A percentile compares a stretch with the other conserved stretches of the same genome.
These are phyloP conservation scores for Acacia crassicarpa DNA, from an alignment of 306 rosid genomes.

Conservation along the genomic window DNA sequence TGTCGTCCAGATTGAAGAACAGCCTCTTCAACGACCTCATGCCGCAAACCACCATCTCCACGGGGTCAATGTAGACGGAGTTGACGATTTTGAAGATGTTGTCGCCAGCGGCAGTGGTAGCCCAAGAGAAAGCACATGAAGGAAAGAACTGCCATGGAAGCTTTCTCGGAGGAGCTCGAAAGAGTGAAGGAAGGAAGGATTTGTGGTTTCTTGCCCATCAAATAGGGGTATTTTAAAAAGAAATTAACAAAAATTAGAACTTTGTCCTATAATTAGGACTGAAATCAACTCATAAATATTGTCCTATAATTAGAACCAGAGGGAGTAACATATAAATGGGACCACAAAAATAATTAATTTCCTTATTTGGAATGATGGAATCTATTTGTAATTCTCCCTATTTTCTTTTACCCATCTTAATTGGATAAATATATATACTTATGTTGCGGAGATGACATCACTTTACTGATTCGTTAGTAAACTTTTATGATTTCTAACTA, in stretches of 20 bases:
- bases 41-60: slow-evolving; percentile 58
- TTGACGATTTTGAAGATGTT: slow-evolving; percentile 62
- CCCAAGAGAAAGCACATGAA: slow-evolving; percentile 47
- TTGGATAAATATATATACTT: background rate
- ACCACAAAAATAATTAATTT: background rate
- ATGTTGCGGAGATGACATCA: slow-evolving; percentile 3
- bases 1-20: slow-evolving; percentile 65
- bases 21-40: slow-evolving; percentile 64
- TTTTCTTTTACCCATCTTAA: slow-evolving; percentile 23
- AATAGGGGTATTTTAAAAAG: background rate
- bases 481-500: background rate
- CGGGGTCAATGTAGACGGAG: slow-evolving; percentile 57
- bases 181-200: slow-evolving; percentile 45
- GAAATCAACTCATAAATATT: no score
- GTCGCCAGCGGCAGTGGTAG: background rate
- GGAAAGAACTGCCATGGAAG: slow-evolving; percentile 55
- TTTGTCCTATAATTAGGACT: no score
- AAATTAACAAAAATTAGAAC: no score
- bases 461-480: slow-evolving; percentile 1
- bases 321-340: background rate
- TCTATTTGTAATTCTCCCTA: background rate
- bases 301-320: no score
- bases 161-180: slow-evolving; percentile 32
- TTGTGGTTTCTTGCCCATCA: slow-evolving; percentile 61
- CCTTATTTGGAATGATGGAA: background rate